A percentile compares a stretch with the other conserved stretches of the same genome.
Evolutionary conservation across 352 stramenopile genomes (phyloP).

Genomic region (Pythium vanterpoolii): DNA sequence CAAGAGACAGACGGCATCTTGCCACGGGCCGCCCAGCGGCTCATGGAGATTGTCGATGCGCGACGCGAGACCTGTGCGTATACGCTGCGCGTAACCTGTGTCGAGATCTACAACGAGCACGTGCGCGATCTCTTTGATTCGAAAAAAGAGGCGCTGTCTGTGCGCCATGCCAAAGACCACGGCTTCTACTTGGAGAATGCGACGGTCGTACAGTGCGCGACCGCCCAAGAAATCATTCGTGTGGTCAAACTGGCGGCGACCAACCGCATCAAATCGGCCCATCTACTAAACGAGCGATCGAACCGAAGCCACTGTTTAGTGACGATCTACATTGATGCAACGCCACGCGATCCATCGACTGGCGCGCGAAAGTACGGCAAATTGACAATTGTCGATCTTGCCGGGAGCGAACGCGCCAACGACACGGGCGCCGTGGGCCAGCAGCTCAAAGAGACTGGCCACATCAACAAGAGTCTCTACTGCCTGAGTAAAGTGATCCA

Average conservation of each 20-base stretch:
- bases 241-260: constrained; percentile 58
- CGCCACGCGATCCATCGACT: constrained; percentile 23
- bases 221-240: constrained; percentile 50
- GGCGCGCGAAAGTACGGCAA: constrained; percentile 63
- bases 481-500: constrained; percentile 77
- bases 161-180: constrained; percentile 60
- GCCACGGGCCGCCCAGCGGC: constrained; percentile 37
- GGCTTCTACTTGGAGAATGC: constrained; percentile 74
- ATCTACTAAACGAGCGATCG: constrained; percentile 63
- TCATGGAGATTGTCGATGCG: constrained; percentile 52
- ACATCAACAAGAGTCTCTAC: constrained; percentile 82
- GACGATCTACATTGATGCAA: constrained; percentile 75
- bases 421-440: constrained; percentile 55
- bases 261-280: constrained; percentile 65
- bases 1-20: constrained; percentile 40
- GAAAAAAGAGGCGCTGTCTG: constrained; percentile 47
- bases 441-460: constrained; percentile 67
- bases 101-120: constrained; percentile 80
- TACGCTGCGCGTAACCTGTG: constrained; percentile 60
- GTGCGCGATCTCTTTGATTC: constrained; percentile 64
- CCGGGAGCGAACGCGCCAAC: constrained; percentile 60
- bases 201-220: constrained; percentile 58
- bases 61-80: constrained; percentile 42
- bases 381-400: constrained; percentile 72
- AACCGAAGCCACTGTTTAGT: constrained; percentile 78